These are phyloP conservation scores for Pittosporum tobira DNA, from an alignment of 129 eudicot species.

Conservation along the genomic window DNA sequence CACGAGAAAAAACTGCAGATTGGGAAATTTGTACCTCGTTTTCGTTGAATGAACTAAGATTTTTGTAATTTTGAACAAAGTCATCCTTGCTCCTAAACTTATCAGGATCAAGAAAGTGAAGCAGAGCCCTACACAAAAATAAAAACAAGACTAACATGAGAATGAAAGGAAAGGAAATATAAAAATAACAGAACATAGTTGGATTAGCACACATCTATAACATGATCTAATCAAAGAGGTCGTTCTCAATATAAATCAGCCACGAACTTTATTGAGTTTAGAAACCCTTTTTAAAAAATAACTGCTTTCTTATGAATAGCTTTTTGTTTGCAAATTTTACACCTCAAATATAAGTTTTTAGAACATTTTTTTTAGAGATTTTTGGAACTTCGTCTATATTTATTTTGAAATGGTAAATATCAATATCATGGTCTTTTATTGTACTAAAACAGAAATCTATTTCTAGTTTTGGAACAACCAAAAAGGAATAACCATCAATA, in stretches of 20 bases:
- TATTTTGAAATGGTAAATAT: no score
- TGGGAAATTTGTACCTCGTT: slow-evolving; percentile 45
- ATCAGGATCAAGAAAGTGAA: slow-evolving; percentile 93
- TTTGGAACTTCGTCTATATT: no score
- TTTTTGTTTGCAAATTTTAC: no score
- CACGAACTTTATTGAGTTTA: no score
- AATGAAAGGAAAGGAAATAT: not conserved
- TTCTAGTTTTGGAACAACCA: no score
- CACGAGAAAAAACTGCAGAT: not conserved
- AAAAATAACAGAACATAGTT: not conserved
- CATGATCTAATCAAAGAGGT: not conserved
- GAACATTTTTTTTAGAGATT: no score
- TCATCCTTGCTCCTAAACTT: slow-evolving; percentile 88
- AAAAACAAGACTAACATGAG: not conserved
- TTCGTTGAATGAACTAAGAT: slow-evolving; percentile 90
- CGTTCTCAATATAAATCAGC: not conserved
- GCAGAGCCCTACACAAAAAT: slow-evolving; percentile 68
- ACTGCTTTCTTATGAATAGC: no score
- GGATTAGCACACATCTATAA: not conserved
- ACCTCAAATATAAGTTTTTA: no score
- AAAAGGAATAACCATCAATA: no score
- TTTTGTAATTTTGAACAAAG: slow-evolving; percentile 92
- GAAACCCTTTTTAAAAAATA: no score
- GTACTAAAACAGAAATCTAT: no score
- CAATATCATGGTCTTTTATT: no score